Evolutionary conservation across 805 yeast genomes (phyloP).

Genomic region (Zygoascus biomembranicola): DNA sequence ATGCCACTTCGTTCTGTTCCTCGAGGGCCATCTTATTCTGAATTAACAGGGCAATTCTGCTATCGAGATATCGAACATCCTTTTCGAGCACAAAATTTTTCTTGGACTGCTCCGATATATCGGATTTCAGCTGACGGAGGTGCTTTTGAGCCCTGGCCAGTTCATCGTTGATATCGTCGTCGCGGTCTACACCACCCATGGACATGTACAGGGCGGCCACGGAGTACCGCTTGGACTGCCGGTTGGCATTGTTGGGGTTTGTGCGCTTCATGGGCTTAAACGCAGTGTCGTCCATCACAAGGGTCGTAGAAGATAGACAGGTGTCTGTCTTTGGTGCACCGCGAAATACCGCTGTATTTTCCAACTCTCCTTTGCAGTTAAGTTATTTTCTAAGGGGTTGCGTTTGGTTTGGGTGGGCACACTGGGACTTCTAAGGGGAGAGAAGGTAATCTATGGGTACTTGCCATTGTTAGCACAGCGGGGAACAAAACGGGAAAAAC

Average conservation of each 20-base stretch:
- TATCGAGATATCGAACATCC: constrained; percentile 32
- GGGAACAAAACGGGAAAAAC: no score
- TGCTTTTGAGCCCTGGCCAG: constrained; percentile 27
- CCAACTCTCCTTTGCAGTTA: no score
- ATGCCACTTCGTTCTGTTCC: constrained; percentile 29
- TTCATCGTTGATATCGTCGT: constrained; percentile 29
- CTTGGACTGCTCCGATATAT: constrained; percentile 30
- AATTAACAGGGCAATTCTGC: constrained; percentile 32
- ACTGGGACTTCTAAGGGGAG: no score
- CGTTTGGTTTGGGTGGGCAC: no score
- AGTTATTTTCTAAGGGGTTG: no score
- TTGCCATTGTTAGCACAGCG: no score
- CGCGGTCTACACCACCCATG: constrained; percentile 28
- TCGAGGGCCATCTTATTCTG: constrained; percentile 31
- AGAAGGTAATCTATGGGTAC: no score
- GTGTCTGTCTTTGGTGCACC: no score
- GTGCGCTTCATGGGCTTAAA: neutral
- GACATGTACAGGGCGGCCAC: constrained; percentile 30
- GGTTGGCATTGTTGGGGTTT: constrained; percentile 10
- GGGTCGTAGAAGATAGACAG: no score
- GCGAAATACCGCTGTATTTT: no score
- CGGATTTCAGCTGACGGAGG: constrained; percentile 26
- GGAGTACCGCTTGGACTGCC: constrained; percentile 28
- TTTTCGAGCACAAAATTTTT: constrained; percentile 30
- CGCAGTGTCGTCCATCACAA: neutral